These are phyloP conservation scores for Chalciporus sp. DNA, from an alignment of 1,284 basidiomycete species.

Conservation along the genomic window DNA sequence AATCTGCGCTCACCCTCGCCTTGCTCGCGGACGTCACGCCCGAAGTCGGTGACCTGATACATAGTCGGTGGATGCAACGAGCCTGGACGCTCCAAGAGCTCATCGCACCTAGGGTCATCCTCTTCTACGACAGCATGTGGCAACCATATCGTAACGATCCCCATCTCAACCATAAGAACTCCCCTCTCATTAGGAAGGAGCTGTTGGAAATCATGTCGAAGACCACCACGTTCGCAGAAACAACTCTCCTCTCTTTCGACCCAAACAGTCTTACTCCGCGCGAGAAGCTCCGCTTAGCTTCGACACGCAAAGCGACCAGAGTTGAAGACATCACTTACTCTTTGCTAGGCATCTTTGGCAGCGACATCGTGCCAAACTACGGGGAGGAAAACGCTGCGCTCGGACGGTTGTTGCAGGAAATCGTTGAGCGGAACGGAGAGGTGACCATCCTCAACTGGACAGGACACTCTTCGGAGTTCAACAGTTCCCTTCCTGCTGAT, in stretches of 20 bases:
- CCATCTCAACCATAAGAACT: slow-evolving; percentile 15
- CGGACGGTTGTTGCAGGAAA: slow-evolving; percentile 19
- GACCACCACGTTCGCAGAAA: neutral
- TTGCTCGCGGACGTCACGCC: slow-evolving; percentile 1
- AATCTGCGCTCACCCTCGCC: slow-evolving; percentile 12
- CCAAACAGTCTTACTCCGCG: slow-evolving; percentile 4
- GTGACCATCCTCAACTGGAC: slow-evolving; percentile 20
- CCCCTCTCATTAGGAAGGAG: slow-evolving; percentile 8
- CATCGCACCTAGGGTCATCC: slow-evolving; percentile 8
- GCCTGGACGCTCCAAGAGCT: slow-evolving; percentile 19
- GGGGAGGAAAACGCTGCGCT: slow-evolving; percentile 7
- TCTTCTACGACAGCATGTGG: slow-evolving; percentile 17
- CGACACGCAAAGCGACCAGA: slow-evolving; percentile 4
- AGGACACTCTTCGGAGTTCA: slow-evolving; percentile 19
- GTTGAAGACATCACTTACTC: slow-evolving; percentile 12
- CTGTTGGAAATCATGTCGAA: neutral
- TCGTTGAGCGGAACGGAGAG: slow-evolving; percentile 12
- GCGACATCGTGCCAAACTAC: slow-evolving; percentile 7
- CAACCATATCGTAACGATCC: slow-evolving; percentile 7
- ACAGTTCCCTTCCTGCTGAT: slow-evolving; percentile 13
- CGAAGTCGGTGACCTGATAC: neutral
- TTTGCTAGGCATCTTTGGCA: slow-evolving; percentile 12
- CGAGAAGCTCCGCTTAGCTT: slow-evolving; percentile 14
- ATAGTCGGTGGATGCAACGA: slow-evolving; percentile 1
- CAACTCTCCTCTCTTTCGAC: slow-evolving; percentile 2